These are phyloP conservation scores for Solanum paucissectum DNA, from an alignment of 257 asterid species.

Conservation along the genomic window DNA sequence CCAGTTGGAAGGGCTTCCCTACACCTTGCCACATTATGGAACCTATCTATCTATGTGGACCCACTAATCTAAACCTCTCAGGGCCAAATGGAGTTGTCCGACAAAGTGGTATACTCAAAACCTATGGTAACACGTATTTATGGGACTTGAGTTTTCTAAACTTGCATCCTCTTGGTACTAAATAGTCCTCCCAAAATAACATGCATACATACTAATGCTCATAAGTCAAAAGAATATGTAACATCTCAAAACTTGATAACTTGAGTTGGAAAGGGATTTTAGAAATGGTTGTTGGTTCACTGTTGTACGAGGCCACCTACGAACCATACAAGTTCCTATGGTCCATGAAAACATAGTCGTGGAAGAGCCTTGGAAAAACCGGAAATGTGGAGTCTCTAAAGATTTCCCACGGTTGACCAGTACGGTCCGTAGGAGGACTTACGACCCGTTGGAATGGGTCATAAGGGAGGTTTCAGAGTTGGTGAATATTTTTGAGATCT, in stretches of 20 bases:
- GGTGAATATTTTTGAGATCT: not conserved
- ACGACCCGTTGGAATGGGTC: not conserved
- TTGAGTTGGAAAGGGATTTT: not conserved
- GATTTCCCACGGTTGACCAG: not conserved
- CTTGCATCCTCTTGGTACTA: not conserved
- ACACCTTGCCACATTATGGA: not conserved
- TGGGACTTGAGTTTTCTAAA: not conserved
- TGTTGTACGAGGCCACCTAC: not conserved
- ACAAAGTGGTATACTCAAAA: not conserved
- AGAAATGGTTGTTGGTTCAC: not conserved
- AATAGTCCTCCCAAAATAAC: not conserved
- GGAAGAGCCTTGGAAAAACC: not conserved
- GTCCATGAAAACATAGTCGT: not conserved
- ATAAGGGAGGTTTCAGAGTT: not conserved
- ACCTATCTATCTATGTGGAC: not conserved
- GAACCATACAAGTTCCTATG: not conserved
- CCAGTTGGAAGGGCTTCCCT: not conserved
- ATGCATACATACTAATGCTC: not conserved
- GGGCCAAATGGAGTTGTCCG: not conserved
- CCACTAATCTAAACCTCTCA: not conserved
- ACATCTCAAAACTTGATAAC: too few species aligned
- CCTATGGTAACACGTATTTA: not conserved
- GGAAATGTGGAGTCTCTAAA: not conserved
- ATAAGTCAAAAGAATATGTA: too few species aligned
- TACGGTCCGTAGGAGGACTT: not conserved